Conservation (phyloP, 305 asterid species). For the Fraxinus dipetala region DNA sequence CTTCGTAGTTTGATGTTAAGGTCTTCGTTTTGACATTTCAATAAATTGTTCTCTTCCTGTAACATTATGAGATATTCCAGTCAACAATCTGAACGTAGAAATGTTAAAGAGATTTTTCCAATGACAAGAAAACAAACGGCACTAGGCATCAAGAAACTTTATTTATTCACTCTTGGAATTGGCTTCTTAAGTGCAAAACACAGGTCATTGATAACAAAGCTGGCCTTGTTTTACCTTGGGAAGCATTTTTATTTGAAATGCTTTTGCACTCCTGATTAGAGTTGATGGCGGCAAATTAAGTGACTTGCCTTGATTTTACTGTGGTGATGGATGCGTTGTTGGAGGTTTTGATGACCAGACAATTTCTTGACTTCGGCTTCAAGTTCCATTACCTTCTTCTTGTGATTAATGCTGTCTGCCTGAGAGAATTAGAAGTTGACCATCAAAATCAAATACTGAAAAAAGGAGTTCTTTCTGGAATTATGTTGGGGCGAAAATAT, state of each 20-base stretch:
- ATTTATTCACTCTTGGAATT: not conserved
- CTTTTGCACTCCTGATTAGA: not conserved
- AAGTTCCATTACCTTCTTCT: conserved; percentile 67
- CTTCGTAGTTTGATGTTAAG: conserved; percentile 62
- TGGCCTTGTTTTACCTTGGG: not conserved
- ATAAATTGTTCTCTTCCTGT: conserved; percentile 85
- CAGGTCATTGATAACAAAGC: not conserved
- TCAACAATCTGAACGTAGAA: conserved; percentile 13
- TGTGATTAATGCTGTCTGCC: conserved; percentile 64
- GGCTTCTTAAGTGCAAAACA: not conserved
- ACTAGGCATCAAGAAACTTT: not conserved
- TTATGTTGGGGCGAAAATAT: not conserved
- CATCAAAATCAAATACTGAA: conserved; percentile 16
- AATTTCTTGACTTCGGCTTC: conserved; percentile 76
- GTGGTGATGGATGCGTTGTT: conserved; percentile 97
- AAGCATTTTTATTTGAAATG: not conserved
- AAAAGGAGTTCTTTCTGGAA: conserved; percentile 2
- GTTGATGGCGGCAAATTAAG: not conserved
- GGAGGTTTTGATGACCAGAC: conserved; percentile 93
- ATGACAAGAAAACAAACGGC: not conserved
- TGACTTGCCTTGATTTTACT: conserved; percentile 80
- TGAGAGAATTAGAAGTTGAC: conserved; percentile 28
- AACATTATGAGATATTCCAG: conserved; percentile 16
- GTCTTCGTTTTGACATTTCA: conserved; percentile 77
- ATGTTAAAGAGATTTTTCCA: not conserved